Evolutionary conservation across 2,329 filamentous ascomycete species (phyloP), one percentile per base, ranked within the genome.

Genomic region (Incumbomyces delicatus): DNA sequence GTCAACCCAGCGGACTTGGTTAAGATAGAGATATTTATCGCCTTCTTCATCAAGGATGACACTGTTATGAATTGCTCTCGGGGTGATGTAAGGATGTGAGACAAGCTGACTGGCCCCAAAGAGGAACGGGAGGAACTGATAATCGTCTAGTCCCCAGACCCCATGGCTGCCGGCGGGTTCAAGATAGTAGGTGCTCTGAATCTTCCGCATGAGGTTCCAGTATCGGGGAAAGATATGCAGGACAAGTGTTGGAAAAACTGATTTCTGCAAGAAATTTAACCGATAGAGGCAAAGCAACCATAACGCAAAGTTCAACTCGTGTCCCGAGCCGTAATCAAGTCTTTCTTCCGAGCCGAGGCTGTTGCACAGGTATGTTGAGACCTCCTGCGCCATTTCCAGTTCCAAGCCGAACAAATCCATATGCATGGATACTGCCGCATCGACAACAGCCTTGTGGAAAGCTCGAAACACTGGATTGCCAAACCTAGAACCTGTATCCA

Each of bases 111-210:
- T 83, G 31, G 92, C 88, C 16, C 92, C 92, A 53, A 96, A 94
- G 11, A 98, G 77, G 63, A 96, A 98, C 0, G 94, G 92, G 1
- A 95, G 71, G 67, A 98, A 98, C 56, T 94, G 89, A 67, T 98
- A 95, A 64, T 98, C 92, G 60, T 98, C 92, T 1, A 98, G 72
- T 14, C 92, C 92, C 92, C 92, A 98, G 18, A 98, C 92, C 34
- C 92, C 92, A 63, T 98, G 92, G 1, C 90, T 95, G 12, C 92
- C 92, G 0, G 92, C 92, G 2, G 92, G 92, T 61, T 98, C 92
- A 42, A 98, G 81, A 61, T 98, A 98, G 68, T 98, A 98, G 2
- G 87, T 87, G 53, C 80, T 81, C 65, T 98, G 92, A 13, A 96
- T 76, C 18, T 77, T 73, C 45, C 89, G 87, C 88, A 96, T 95